Base-by-base conservation (phyloP, 1,139 yeast genomes). In the Martiniozyma asiatica region DNA sequence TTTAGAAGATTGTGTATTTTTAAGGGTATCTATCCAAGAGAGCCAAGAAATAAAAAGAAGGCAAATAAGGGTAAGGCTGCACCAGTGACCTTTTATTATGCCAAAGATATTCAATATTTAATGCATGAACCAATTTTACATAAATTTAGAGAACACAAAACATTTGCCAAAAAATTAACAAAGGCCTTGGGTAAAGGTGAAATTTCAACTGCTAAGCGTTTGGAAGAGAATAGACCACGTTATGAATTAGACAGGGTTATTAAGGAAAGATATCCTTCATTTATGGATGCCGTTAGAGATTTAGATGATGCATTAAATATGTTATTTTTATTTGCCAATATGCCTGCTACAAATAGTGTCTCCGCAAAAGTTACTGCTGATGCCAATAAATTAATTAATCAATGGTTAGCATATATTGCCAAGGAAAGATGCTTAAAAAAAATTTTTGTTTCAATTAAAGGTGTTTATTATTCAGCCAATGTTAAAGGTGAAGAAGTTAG, bases 1-100 rank as follows among this genome's bases (percentile, higher is more conserved):
- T 89, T 89, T 71, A 80, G 98, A 61, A 73, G 97, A 51, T 68
- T 89, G 50, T 89, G 98, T 68, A 89, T 89, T 53, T 84, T 89
- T 69, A 89, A 89, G 56, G 99, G 99, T 29, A 78, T 79, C 39
- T 79, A 77, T 55, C 99, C 99, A 34, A 72, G 99, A 55, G 98
- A 89, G 54, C 97, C 98, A 31, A 68, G 92, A 49, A 85, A 82
- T 58, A 87, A 85, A 63, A 85, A 81, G 73, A 87, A 84, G 68
- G 96, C 97, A 38, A 89, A 87, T 58, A 87, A 84, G 58, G 98
- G 98, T 15, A 81, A 94, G 14, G 84, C 96, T 10, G 94, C 94
- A 13, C 95, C 94, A 29, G 81, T 80, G 17, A 92, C 98, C 4
- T 92, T 92, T 56, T 89, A 92, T 61, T 89, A 87, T 57, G 58